Evolutionary conservation across 768 basidiomycete species (phyloP).

Genomic region (Suillus ampliporus): DNA sequence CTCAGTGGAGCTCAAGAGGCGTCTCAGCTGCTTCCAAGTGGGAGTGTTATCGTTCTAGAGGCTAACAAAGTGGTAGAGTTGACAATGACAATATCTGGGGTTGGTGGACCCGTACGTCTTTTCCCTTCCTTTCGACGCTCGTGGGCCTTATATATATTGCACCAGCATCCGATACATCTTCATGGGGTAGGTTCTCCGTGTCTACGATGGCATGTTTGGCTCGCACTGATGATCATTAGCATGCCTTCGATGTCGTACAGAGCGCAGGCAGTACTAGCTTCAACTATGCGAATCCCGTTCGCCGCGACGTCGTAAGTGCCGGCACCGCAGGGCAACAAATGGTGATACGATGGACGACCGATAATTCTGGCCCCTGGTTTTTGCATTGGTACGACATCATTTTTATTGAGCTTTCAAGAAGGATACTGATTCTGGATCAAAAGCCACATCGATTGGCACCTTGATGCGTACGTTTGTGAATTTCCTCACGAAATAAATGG

Average conservation of each 20-base stretch:
- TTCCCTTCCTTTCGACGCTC: too few relatives aligned
- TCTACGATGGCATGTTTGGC: neutral
- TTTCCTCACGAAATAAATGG: neutral
- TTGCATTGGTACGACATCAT: conserved; percentile 20
- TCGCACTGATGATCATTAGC: conserved; percentile 28
- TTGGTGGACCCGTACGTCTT: conserved; percentile 6
- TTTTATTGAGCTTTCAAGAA: neutral
- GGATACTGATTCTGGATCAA: neutral
- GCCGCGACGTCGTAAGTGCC: conserved; percentile 50
- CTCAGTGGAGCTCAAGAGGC: conserved; percentile 45
- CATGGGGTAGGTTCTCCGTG: conserved; percentile 41
- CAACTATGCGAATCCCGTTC: conserved; percentile 60
- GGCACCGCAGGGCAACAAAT: conserved; percentile 34
- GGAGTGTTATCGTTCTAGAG: conserved; percentile 27
- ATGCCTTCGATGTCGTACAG: conserved; percentile 51
- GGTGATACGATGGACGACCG: conserved; percentile 53
- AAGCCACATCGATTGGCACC: conserved; percentile 27
- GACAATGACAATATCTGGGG: conserved; percentile 16
- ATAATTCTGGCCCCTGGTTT: conserved; percentile 56
- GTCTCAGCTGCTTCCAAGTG: conserved; percentile 28
- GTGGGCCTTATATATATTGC: conserved; percentile 1
- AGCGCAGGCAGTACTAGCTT: conserved; percentile 43
- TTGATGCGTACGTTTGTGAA: conserved; percentile 18
- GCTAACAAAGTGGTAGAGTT: conserved; percentile 36
- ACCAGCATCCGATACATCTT: conserved; percentile 49